Conservation (phyloP, 2,329 filamentous ascomycete species). For the Ophiostoma sp. region DNA sequence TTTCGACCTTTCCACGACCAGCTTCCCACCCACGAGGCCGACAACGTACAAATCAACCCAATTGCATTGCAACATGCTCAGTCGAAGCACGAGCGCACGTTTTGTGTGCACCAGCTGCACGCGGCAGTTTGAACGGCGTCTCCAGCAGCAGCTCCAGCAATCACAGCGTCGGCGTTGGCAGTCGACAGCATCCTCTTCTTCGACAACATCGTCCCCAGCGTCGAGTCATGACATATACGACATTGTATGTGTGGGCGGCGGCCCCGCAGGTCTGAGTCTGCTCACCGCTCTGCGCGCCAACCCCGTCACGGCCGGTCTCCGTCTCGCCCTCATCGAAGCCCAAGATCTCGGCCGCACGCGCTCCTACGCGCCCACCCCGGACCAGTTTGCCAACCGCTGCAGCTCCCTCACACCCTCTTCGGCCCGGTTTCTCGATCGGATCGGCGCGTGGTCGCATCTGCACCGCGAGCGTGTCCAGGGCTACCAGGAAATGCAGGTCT, state of each 20-base stretch:
- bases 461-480: slow-evolving; percentile 72
- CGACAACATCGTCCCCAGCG: slow-evolving; percentile 33
- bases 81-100: slow-evolving; percentile 13
- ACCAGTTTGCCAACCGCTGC: slow-evolving; percentile 87
- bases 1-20: background rate
- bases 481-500: slow-evolving; percentile 97
- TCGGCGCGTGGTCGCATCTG: slow-evolving; percentile 83
- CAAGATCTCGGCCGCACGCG: slow-evolving; percentile 75
- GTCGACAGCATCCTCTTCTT: background rate
- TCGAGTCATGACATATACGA: slow-evolving; percentile 75
- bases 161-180: slow-evolving; percentile 39
- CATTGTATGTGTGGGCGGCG: slow-evolving; percentile 87
- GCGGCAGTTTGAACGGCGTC: slow-evolving; percentile 37
- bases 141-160: slow-evolving; percentile 38
- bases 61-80: slow-evolving; percentile 25
- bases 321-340: slow-evolving; percentile 84
- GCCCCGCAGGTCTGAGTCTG: slow-evolving; percentile 83
- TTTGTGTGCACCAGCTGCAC: slow-evolving; percentile 51
- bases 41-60: background rate
- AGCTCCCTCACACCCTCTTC: slow-evolving; percentile 91
- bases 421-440: slow-evolving; percentile 75
- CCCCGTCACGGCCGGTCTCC: slow-evolving; percentile 71
- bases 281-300: slow-evolving; percentile 74
- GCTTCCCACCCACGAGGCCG: background rate
- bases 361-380: slow-evolving; percentile 64